phyloP scores from a whole-genome alignment of 352 stramenopile species.

The Phytophthora quininea region DNA sequence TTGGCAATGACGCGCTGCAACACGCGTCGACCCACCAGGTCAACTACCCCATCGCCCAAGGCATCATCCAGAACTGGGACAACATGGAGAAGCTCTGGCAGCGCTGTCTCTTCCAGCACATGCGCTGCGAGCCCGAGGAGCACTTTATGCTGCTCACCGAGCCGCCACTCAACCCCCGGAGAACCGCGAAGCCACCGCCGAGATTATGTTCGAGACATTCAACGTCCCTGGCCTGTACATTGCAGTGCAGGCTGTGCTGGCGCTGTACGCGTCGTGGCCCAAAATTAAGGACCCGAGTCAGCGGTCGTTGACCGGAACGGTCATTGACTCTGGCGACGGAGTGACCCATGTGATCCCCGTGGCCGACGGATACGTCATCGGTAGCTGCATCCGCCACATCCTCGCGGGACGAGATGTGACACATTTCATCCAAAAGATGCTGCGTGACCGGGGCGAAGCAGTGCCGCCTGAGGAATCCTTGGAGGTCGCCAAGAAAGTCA shows the following conservation, averaged over 20 bases:
- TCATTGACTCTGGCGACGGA: conserved; percentile 95
- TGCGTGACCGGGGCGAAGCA: conserved; percentile 91
- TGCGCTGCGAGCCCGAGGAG: conserved; percentile 95
- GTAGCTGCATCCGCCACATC: conserved; percentile 94
- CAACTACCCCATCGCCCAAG: conserved; percentile 89
- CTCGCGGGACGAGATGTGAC: conserved; percentile 96
- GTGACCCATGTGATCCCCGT: conserved; percentile 96
- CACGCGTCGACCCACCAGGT: conserved; percentile 92
- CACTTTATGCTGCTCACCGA: conserved; percentile 94
- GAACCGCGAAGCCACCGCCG: conserved; percentile 94
- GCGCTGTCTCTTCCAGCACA: conserved; percentile 92
- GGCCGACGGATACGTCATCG: conserved; percentile 96
- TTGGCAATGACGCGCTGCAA: conserved; percentile 92
- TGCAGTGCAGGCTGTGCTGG: conserved; percentile 94
- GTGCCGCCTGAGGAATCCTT: conserved; percentile 93
- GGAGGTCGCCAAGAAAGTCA: conserved; percentile 91
- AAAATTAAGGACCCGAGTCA: conserved; percentile 88
- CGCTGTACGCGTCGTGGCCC: conserved; percentile 94
- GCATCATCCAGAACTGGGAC: conserved; percentile 95
- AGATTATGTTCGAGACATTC: conserved; percentile 98
- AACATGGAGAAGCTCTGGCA: conserved; percentile 97
- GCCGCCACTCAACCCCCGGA: conserved; percentile 94
- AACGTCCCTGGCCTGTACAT: conserved; percentile 96
- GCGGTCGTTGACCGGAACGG: conserved; percentile 92
- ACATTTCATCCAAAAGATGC: conserved; percentile 94